phyloP scores from a whole-genome alignment of 768 basidiomycete genomes.

The Dendrothele bispora region DNA sequence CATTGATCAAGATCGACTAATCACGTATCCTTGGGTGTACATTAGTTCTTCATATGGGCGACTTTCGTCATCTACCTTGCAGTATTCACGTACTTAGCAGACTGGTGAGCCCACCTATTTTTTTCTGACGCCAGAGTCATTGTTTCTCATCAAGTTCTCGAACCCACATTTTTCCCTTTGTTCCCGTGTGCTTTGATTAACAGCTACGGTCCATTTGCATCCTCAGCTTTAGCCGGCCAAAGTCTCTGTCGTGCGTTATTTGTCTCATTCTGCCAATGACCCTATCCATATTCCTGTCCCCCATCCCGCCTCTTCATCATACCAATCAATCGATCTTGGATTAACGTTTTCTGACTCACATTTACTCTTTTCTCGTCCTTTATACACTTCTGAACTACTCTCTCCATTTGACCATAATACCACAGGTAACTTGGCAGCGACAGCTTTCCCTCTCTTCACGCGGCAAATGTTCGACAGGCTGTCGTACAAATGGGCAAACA shows the following conservation, averaged over 20 bases:
- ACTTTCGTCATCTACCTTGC: constrained; percentile 56
- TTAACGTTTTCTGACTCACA: too few relatives aligned
- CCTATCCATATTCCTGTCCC: too few relatives aligned
- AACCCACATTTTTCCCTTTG: too few relatives aligned
- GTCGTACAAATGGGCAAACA: constrained; percentile 61
- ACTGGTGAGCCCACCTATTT: constrained; percentile 45
- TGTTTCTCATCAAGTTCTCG: background rate
- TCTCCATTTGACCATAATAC: background rate
- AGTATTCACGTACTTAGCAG: constrained; percentile 62
- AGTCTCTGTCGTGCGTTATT: constrained; percentile 52
- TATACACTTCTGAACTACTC: background rate
- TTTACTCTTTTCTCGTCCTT: background rate
- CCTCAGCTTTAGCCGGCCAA: constrained; percentile 68
- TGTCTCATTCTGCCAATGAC: too few relatives aligned
- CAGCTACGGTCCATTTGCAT: constrained; percentile 62
- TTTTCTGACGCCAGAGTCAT: background rate
- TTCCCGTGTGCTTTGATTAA: background rate
- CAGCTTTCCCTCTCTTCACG: constrained; percentile 64
- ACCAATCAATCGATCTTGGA: too few relatives aligned
- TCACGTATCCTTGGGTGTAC: too few relatives aligned
- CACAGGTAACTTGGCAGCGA: constrained; percentile 49
- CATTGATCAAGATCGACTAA: background rate
- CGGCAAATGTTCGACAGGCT: constrained; percentile 56
- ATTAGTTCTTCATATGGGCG: constrained; percentile 49
- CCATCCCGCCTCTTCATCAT: too few relatives aligned